phyloP scores from a whole-genome alignment of 345 rosid species.

The Euphorbia tirucalli region DNA sequence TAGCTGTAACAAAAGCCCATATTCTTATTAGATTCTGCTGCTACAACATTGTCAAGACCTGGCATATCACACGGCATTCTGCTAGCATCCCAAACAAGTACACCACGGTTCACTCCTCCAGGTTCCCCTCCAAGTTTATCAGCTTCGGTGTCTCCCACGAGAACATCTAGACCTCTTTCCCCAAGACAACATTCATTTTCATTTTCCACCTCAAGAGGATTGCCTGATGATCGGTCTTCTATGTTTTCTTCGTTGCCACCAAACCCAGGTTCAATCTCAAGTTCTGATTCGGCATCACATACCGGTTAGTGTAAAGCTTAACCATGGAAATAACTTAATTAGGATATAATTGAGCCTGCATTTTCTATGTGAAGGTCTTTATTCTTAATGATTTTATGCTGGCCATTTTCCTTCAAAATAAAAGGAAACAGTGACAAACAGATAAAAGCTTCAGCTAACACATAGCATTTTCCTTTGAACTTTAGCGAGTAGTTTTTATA shows the following conservation, averaged over 20 bases:
- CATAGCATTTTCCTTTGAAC: background rate
- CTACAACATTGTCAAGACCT: constrained; percentile 42
- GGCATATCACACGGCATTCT: constrained; percentile 40
- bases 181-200: constrained; percentile 79
- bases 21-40: constrained; percentile 6
- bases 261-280: constrained; percentile 39
- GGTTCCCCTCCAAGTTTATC: constrained; percentile 78
- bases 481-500: background rate
- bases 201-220: constrained; percentile 70
- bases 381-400: background rate
- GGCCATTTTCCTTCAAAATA: background rate
- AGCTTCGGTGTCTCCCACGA: constrained; percentile 75
- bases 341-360: constrained; percentile 7
- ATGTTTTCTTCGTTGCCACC: constrained; percentile 39
- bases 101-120: constrained; percentile 82
- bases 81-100: constrained; percentile 59
- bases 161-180: constrained; percentile 68
- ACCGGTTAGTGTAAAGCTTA: constrained; percentile 43
- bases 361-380: background rate
- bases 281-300: constrained; percentile 57
- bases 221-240: constrained; percentile 71
- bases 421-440: background rate
- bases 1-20: background rate
- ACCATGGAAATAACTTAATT: constrained; percentile 1
- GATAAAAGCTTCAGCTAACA: background rate